Evolutionary conservation across 2,329 filamentous ascomycete species (phyloP).

Genomic region (Elsinoe necatrix): DNA sequence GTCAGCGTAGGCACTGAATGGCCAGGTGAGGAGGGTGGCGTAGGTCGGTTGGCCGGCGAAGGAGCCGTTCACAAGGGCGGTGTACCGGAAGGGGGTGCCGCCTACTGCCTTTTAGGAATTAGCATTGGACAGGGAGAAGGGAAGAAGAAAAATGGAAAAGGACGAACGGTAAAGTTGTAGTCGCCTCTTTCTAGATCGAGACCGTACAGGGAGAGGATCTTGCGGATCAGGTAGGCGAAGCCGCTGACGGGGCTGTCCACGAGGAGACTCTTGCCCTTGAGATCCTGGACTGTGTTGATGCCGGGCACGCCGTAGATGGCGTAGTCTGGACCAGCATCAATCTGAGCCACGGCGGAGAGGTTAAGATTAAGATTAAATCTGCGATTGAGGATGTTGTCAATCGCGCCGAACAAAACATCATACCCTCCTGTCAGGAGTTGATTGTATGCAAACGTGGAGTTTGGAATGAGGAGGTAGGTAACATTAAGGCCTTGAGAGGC

Average conservation of each 20-base stretch:
- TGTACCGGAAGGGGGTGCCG: background rate
- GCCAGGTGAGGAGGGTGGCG: slow-evolving; percentile 1
- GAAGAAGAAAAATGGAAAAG: background rate
- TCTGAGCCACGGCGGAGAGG: background rate
- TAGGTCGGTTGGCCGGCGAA: background rate
- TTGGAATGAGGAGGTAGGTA: background rate
- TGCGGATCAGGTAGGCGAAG: background rate
- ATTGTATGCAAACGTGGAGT: background rate
- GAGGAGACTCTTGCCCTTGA: background rate
- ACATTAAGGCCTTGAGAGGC: background rate
- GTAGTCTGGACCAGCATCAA: background rate
- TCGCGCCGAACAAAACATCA: background rate
- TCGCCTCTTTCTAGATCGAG: background rate
- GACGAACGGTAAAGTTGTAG: background rate
- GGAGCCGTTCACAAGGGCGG: background rate
- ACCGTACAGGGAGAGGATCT: background rate
- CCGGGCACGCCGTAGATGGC: background rate
- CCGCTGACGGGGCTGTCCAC: background rate
- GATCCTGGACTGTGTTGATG: background rate
- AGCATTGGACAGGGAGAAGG: background rate
- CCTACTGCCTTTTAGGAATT: background rate
- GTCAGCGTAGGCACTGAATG: background rate
- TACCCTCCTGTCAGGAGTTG: background rate
- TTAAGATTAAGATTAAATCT: background rate
- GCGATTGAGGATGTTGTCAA: background rate